Percentiles rank a stretch among this genome's conserved stretches.
Conservation (phyloP, 2,329 filamentous ascomycete genomes). For the Bipolaris sorokiniana region DNA sequence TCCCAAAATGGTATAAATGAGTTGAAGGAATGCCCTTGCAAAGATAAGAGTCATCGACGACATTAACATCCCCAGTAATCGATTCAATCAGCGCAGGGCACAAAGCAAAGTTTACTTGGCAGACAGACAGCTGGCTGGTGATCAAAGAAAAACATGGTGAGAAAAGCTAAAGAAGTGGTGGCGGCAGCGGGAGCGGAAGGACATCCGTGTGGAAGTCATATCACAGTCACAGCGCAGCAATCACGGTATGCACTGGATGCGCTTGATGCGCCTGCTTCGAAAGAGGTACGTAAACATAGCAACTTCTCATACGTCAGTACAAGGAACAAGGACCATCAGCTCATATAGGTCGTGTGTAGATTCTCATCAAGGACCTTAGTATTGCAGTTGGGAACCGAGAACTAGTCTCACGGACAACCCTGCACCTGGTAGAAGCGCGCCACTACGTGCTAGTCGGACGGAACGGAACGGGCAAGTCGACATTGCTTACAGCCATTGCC, state of each 20-base stretch:
- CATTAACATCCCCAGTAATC: too few species aligned
- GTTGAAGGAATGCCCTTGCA: too few species aligned
- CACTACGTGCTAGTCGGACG: conserved; percentile 80
- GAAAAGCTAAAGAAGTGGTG: conserved; percentile 33
- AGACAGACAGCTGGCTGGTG: not conserved
- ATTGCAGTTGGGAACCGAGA: conserved; percentile 69
- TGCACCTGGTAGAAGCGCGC: conserved; percentile 73
- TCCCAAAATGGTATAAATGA: too few species aligned
- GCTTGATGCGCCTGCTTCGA: conserved; percentile 47
- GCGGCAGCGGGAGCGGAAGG: conserved; percentile 20
- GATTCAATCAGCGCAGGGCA: too few species aligned
- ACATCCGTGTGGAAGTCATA: conserved; percentile 34
- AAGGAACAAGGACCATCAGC: not conserved
- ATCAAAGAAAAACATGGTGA: conserved; percentile 31
- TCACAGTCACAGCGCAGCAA: conserved; percentile 48
- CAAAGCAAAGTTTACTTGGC: too few species aligned
- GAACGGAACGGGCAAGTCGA: conserved; percentile 85
- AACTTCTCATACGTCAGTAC: not conserved
- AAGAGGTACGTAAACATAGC: conserved; percentile 35
- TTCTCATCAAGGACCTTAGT: conserved; percentile 69
- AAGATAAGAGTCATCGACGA: too few species aligned
- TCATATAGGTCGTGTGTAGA: conserved; percentile 31
- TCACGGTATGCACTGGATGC: conserved; percentile 48
- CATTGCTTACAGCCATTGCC: conserved; percentile 74
- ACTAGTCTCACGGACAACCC: conserved; percentile 70